Base-by-base conservation (phyloP, 2,329 filamentous ascomycete species). In the Macrophomina tecta region DNA sequence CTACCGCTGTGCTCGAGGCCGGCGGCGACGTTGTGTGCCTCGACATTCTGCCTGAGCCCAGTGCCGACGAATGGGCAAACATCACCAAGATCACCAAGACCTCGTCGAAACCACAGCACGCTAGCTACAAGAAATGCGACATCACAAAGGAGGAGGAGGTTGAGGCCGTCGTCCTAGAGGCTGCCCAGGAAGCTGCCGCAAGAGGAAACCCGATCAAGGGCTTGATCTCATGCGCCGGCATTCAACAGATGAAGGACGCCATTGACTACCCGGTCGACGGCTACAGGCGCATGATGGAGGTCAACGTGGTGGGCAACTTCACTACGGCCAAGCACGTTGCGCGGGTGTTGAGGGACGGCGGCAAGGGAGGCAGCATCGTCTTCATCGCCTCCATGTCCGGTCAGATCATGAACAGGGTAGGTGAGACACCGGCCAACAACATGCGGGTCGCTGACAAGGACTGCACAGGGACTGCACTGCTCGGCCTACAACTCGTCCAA, bases 401-500 rank as follows among this genome's bases (percentile, higher is more conserved):
- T 11, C 61, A 64, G 61, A 64, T 64, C 12, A 53, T 53, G 46
- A 64, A 64, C 49, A 53, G 61, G 49, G 61, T 64, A 38, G 42
- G 61, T 53, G 48, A 30, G 18, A 30, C 48, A 48, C 9, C 51
- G 16, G n/a, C n/a, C 11, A 11, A 7, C 16, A n/a, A n/a, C 53
- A 60, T 32, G 38, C 55, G 5, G 38, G 14, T 48, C 38, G 56
- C 42, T 36, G 56, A 61, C 56, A 49, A 16, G 38, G 30, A 51
- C 46, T 48, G 14, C 30, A 12, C 49, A 64, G 76, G 79, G 78
- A 1, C 76, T 82, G 46, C 75, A 79, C 30, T 81, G 78, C 4
- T 75, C 81, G 5, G 80, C 77, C 0, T 87, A 87, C 75, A 86
- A 86, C 71, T 79, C 83, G 0, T 85, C 82, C 67, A 87, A 87